Evolutionary conservation across 2,329 filamentous ascomycete genomes (phyloP).

Genomic region (Talaromyces islandicus): DNA sequence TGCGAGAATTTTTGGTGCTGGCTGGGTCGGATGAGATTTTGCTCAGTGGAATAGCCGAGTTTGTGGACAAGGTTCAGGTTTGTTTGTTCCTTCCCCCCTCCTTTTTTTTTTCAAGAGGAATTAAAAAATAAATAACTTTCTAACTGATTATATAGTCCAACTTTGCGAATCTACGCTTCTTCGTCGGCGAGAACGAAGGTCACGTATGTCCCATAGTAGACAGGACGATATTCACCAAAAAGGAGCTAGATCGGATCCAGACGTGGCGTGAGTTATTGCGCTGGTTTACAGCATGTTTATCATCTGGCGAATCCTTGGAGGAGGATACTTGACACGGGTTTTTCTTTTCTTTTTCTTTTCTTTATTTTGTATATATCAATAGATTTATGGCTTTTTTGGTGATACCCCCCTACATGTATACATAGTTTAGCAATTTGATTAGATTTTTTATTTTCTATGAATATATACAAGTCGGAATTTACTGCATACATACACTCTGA

Average conservation of each 20-base stretch:
- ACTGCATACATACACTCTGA: too few relatives aligned
- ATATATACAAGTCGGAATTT: too few relatives aligned
- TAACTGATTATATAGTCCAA: background rate
- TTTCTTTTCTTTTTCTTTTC: background rate
- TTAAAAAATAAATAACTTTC: too few relatives aligned
- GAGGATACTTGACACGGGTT: background rate
- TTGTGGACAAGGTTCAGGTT: conserved; percentile 29
- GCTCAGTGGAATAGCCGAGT: conserved; percentile 28
- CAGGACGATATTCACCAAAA: background rate
- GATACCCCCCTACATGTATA: background rate
- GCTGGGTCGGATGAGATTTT: conserved; percentile 51
- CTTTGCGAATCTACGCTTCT: background rate
- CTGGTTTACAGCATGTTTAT: background rate
- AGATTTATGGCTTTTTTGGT: background rate
- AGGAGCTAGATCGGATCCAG: background rate
- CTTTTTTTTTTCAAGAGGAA: background rate
- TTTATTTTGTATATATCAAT: background rate
- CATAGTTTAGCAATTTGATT: background rate
- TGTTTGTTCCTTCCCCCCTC: background rate
- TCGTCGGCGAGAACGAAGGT: conserved; percentile 1
- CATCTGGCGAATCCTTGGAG: background rate
- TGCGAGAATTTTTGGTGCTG: conserved; percentile 46
- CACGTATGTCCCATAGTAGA: background rate
- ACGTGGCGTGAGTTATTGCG: background rate
- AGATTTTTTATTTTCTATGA: too few relatives aligned